Percentiles rank a stretch among this genome's conserved stretches.
Evolutionary conservation across 805 yeast species (phyloP).

Genomic region (Komagataella pseudopastoris): DNA sequence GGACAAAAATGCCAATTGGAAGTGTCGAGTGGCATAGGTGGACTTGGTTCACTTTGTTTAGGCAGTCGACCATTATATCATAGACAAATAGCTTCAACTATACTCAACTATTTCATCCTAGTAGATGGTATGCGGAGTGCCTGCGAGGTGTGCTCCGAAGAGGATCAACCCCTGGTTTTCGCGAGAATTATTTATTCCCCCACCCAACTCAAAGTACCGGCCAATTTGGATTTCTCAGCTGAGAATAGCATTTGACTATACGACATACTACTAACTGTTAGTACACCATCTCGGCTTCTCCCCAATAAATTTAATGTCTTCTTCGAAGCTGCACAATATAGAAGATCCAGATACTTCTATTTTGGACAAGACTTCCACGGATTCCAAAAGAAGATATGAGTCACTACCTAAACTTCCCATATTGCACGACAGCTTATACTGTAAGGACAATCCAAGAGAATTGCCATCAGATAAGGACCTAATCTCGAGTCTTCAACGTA

Average conservation of each 20-base stretch:
- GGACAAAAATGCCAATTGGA: slow-evolving; percentile 58
- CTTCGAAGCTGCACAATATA: neutral
- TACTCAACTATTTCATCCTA: neutral
- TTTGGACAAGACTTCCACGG: neutral
- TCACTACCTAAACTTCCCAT: slow-evolving; percentile 13
- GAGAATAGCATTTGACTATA: neutral
- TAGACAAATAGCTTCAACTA: neutral
- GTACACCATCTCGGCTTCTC: neutral
- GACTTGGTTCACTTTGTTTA: slow-evolving; percentile 1
- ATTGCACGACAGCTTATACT: slow-evolving; percentile 14
- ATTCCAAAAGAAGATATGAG: neutral
- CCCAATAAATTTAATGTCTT: neutral
- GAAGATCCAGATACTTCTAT: neutral
- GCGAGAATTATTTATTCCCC: neutral
- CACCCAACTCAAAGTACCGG: neutral
- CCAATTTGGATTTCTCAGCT: neutral
- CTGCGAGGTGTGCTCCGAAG: neutral
- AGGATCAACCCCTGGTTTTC: neutral
- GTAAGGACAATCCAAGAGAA: slow-evolving; percentile 11
- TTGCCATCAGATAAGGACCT: neutral
- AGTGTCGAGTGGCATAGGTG: slow-evolving; percentile 33
- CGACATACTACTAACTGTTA: neutral
- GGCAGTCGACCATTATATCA: neutral
- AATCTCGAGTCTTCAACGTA: neutral
- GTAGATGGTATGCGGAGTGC: too few species aligned